A percentile compares a stretch with the other conserved stretches of the same genome.
Conservation (phyloP, 2,329 filamentous ascomycete genomes). For the Bretziella fagacearum region DNA sequence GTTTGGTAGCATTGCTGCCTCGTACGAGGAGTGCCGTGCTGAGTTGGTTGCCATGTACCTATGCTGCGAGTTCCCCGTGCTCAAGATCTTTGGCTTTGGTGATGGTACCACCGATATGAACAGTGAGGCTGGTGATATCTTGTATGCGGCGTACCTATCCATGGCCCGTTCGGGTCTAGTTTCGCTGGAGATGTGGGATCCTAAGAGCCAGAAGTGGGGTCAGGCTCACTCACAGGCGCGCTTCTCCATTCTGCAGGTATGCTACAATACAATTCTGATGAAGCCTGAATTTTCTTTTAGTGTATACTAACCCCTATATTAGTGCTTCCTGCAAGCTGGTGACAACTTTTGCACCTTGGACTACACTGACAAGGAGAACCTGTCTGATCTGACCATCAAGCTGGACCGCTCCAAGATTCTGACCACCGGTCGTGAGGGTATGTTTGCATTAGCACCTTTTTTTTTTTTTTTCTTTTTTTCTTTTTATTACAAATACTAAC, state of each 20-base stretch:
- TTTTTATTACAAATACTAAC: constrained; percentile 17
- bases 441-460: constrained; percentile 15
- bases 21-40: constrained; percentile 73
- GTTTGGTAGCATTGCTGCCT: constrained; percentile 72
- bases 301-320: constrained; percentile 8
- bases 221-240: constrained; percentile 84
- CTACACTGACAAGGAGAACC: constrained; percentile 46
- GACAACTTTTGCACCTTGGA: constrained; percentile 72
- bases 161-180: constrained; percentile 90
- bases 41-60: constrained; percentile 89
- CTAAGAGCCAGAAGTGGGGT: constrained; percentile 78
- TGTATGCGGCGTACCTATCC: constrained; percentile 74
- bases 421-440: constrained; percentile 55
- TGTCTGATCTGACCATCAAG: constrained; percentile 66
- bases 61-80: constrained; percentile 71
- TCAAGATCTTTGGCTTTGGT: constrained; percentile 84
- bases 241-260: constrained; percentile 59
- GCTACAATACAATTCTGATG: constrained; percentile 6
- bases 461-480: too few relatives aligned
- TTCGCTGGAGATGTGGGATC: constrained; percentile 88
- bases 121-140: constrained; percentile 64
- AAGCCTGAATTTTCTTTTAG: not conserved
- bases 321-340: constrained; percentile 71
- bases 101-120: constrained; percentile 57
- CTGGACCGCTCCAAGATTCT: constrained; percentile 78